Evolutionary conservation across 2,329 filamentous ascomycete species (phyloP), one percentile per base, ranked within the genome.

Genomic region (Cordyceps cateniannulata): DNA sequence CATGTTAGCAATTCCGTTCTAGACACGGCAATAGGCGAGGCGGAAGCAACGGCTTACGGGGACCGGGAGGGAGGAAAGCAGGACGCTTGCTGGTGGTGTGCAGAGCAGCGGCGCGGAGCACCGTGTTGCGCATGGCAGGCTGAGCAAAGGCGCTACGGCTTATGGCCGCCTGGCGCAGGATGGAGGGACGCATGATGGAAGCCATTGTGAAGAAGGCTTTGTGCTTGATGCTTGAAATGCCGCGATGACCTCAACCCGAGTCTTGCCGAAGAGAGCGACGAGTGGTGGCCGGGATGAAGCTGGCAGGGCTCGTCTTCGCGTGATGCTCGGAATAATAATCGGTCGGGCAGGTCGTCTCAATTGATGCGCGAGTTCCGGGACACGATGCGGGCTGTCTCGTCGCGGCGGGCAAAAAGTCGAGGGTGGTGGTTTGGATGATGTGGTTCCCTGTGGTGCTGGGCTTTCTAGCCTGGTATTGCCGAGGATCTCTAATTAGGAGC

Each of bases 61-160:
- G 92, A 66, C 89, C 84, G 60, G 92, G 87, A 63, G 93, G 91
- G 62, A 99, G 83, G 71, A 99, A 88, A 69, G 85, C 82, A 93
- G 88, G 72, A 83, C 81, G 75, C 77, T 85, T 84, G 76, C 85
- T 82, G 47, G 90, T 91, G 70, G 88, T 90, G 77, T 97, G 93
- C 84, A 99, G 96, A 68, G 90, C 87, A 66, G 92, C 88, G 69
- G 87, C 81, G 74, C 59, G 68, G 66, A 69, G 69, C 63, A 66
- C 68, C 69, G 67, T 66, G 70, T 70, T 65, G 70, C 71, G 69
- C 70, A 72, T 68, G 62, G 66, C 68, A 61, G 68, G 64, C 55
- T 76, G 74, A 66, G 73, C 71, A 50, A 73, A 67, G 59, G 72
- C 71, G 66, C 65, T 67, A 64, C 73, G 72, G 63, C 76, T 75